Conservation (phyloP, 2,329 filamentous ascomycete genomes). For the Fusarium denticulatum region DNA sequence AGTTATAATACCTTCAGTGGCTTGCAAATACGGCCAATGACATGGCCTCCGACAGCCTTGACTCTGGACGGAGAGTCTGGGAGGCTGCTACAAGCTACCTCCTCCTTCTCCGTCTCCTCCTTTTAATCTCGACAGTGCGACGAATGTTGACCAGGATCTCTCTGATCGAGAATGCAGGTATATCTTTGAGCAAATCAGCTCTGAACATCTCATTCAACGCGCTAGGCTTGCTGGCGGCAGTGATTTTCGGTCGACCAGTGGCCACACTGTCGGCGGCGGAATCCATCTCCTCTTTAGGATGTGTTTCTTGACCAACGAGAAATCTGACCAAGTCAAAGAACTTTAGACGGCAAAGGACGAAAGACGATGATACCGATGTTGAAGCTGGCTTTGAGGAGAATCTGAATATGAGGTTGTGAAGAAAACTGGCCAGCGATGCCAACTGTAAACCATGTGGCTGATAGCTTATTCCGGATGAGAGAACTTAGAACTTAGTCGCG, state of each 20-base stretch:
- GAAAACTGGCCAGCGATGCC: not conserved
- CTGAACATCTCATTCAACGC: no score
- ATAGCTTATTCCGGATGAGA: no score
- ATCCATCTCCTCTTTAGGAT: not conserved
- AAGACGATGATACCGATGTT: not conserved
- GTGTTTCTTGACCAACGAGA: rapidly evolving
- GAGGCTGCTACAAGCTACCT: not conserved
- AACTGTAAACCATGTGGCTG: rapidly evolving
- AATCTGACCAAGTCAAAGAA: not conserved
- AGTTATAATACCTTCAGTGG: not conserved
- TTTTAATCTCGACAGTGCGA: not conserved
- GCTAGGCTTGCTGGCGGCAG: not conserved
- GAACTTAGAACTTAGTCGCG: no score
- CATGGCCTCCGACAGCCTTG: rapidly evolving
- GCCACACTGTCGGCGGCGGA: rapidly evolving
- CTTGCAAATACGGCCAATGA: not conserved
- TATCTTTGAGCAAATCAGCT: not conserved
- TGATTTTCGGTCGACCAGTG: rapidly evolving
- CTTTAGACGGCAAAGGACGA: rapidly evolving
- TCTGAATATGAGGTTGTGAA: not conserved
- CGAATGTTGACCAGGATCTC: not conserved
- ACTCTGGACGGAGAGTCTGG: not conserved
- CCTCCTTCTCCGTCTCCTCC: not conserved
- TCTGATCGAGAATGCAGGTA: not conserved
- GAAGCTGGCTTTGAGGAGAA: no score